Base-by-base conservation (phyloP, 495 filamentous ascomycete species). In the Corynascus novoguineensis region DNA sequence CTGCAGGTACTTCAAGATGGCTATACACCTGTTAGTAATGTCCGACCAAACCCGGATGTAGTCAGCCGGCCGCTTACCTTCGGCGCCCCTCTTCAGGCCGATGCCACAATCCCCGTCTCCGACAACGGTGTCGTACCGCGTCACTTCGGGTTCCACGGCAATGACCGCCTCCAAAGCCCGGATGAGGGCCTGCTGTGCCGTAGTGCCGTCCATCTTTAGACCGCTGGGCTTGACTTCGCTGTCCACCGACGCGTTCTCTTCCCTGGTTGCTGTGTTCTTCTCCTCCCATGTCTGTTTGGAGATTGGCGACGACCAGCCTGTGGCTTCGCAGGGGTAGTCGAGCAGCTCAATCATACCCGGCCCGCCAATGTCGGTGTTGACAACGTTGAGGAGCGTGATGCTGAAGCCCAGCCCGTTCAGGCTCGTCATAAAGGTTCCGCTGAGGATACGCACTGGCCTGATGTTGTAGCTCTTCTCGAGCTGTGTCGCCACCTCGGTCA, bases 31-130 rank as follows among this genome's bases (percentile, higher is more conserved):
- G 64, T 64, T 55, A 58, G 53, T 31, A 44, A 14, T 40, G 53
- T 53, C 11, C 21, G 5, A 22, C 4, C 11, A 58, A 25, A n/a
- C n/a, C n/a, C n/a, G n/a, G 12, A n/a, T n/a, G 10, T 25, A 45
- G 41, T 24, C 32, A 3, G 15, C 24, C n/a, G 8, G 29, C 21
- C 27, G 69, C 78, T 65, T 63, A 84, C 83, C 78, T 78, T 97
- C 90, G 31, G 93, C 93, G 22, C 93, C 93, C 50, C 91, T 82
- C 74, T 89, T 90, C 37, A 98, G 75, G 0, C 90, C 90, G 28
- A 90, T 85, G 1, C 93, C 93, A 70, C 93, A 98, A 73, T 98
- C 93, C 40, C 93, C 93, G 68, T 98, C 93, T 47, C 93, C 93
- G 48, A 96, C 90, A 25, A 95, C 81, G 1, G 90, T 95, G 67